Evolutionary conservation across 257 asterid species (phyloP), one percentile per base, ranked within the genome.

Genomic region (Nicotiana otophora): DNA sequence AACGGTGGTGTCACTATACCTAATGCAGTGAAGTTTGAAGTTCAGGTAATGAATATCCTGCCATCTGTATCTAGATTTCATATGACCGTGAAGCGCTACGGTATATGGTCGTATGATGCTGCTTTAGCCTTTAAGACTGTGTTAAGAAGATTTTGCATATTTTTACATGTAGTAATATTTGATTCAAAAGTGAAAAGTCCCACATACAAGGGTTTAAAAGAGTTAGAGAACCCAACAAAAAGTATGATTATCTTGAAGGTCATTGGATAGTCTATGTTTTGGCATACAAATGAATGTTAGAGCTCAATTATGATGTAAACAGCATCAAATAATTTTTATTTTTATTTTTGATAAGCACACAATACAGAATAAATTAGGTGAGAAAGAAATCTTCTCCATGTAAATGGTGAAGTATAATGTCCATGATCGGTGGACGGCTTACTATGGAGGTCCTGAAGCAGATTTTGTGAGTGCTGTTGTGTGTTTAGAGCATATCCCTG

Each of bases 21-120:
- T 63, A 89, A 88, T 81, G 91, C 91, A 76, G 93, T 95, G 77
- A 94, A 95, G 88, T 95, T 95, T 87, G 99, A 95, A 86, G 87
- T 95, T 84, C 99, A 94, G 99, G 99, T 94, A 89, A 80, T n/a
- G 10, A 39, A 75, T 42, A 9, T 42, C 51, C 12, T 42, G 51
- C 51, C 51, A 42, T 42, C 51, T 2, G 51, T 42, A 42, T 42
- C 51, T 42, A 9, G 51, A 42, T 42, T 42, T 9, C 51, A 42
- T 42, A 42, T 42, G 51, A 1, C 3, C 2, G 51, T 9, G 51
- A 42, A 42, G 51, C 11, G 51, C 51, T 42, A 9, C 51, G 12
- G 12, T 42, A 42, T 42, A 42, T 42, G 51, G 51, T 42, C 12
- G 51, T 42, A 42, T 42, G 51, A 20, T 79, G 58, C 72, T 20